Conservation (phyloP, 306 rosid genomes). For the Castanea crenata region DNA sequence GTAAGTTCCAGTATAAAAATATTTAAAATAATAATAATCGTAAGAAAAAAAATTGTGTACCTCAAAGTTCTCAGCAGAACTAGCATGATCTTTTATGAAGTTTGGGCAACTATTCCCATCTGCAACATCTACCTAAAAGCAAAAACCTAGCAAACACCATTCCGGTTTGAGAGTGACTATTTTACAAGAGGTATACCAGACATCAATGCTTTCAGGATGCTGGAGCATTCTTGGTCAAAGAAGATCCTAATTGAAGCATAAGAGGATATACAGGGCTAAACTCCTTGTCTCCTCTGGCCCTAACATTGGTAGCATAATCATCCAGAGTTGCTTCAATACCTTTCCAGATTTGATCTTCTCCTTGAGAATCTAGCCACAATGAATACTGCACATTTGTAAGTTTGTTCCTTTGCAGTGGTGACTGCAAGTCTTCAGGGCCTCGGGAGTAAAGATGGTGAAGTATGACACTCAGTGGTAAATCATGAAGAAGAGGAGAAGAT, state of each 20-base stretch:
- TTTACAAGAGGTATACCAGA: conserved; percentile 26
- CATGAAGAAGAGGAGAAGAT: conserved; percentile 89
- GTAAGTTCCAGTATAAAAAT: neutral
- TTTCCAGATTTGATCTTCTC: conserved; percentile 97
- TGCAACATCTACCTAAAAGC: conserved; percentile 12
- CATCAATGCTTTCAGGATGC: conserved; percentile 46
- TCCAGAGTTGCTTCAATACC: conserved; percentile 90
- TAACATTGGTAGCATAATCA: conserved; percentile 79
- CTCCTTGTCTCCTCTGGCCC: conserved; percentile 92
- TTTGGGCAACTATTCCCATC: conserved; percentile 31
- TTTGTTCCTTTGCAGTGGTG: conserved; percentile 89
- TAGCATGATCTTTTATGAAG: conserved; percentile 12
- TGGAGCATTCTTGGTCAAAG: conserved; percentile 51
- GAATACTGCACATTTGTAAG: conserved; percentile 87
- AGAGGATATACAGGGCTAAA: conserved; percentile 94
- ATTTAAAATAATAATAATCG: neutral
- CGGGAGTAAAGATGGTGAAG: conserved; percentile 94
- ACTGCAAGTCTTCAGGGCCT: conserved; percentile 85
- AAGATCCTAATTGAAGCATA: conserved; percentile 84
- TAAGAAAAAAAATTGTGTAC: neutral
- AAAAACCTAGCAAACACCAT: conserved; percentile 8
- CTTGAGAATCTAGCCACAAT: conserved; percentile 96
- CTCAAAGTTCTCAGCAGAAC: conserved; percentile 32
- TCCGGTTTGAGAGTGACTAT: conserved; percentile 23
- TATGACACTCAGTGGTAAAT: conserved; percentile 78